Base-by-base conservation (phyloP, 129 eudicot species). In the Pulicaria dysenterica region DNA sequence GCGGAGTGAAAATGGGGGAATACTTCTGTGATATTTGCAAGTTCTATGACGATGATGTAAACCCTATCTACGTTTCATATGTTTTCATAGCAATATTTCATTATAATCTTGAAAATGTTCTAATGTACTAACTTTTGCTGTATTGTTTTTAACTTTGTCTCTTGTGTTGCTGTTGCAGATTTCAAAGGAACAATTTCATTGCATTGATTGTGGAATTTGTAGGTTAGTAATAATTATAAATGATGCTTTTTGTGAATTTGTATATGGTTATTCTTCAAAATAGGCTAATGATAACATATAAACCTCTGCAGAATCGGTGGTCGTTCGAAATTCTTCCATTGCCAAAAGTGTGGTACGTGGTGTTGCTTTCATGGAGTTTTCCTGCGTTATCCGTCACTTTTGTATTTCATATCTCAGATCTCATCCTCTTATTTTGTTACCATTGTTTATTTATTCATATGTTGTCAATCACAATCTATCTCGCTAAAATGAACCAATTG, bases 1-100 rank as follows among this genome's bases (percentile, higher is more conserved):
- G 98, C 19, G 96, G 96, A 10, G 83, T 90, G 75, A 93, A 86
- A 58, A 87, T 93, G 87, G 98, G 98, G 40, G 96, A 93, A 70
- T 93, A 90, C 72, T 93, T 87, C 50, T 93, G 98, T 71, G 73
- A 69, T 14, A 86, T 87, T 58, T 90, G 98, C 86, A 90, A 81
- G 65, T 93, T 93, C 77, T 93, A 82, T 31, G 98, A 93, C 53
- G 98, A 93, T 70, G 92, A 90, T 71, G 98, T 93, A 93, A 70
- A 73, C 56, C 51, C 16, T 38, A 14, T 17, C 42, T 36, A 3
- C 58, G 39, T 12, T 45, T 57, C 36, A 8, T 54, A 67, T 50
- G 45, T 4, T 79, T 53, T 53, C 55, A 38, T 42, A 37, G 57
- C 38, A 9, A 67, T 53, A 54, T 3, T 64, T 14, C 15, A 31